Evolutionary conservation across 805 yeast genomes (phyloP).

Genomic region (Saccharomycopsis babjevae): DNA sequence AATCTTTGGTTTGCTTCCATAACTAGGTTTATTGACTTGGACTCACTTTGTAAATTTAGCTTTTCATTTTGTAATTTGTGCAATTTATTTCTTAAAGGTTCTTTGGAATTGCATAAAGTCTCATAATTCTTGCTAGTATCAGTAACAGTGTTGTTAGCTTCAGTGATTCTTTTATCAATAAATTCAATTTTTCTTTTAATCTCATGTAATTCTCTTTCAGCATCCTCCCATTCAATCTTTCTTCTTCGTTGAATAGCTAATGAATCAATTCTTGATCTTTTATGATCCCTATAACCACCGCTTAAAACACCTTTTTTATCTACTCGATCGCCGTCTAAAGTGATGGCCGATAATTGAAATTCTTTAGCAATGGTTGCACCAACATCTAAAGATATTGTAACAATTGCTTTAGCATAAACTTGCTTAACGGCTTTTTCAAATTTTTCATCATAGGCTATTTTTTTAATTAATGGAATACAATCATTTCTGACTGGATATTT

Average conservation of each 20-base stretch:
- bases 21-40: conserved; percentile 28
- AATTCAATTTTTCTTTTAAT: conserved; percentile 30
- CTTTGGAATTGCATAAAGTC: conserved; percentile 30
- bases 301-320: conserved; percentile 75
- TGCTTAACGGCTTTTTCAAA: conserved; percentile 63
- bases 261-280: conserved; percentile 60
- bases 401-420: conserved; percentile 73
- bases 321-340: conserved; percentile 86
- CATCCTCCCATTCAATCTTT: conserved; percentile 35
- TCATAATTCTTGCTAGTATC: conserved; percentile 32
- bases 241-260: conserved; percentile 47
- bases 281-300: conserved; percentile 77
- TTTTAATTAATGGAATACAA: conserved; percentile 69
- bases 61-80: conserved; percentile 34
- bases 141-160: conserved; percentile 36
- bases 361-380: conserved; percentile 59
- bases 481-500: conserved; percentile 51
- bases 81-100: conserved; percentile 34
- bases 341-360: conserved; percentile 62
- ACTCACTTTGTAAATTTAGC: conserved; percentile 35
- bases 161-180: conserved; percentile 44
- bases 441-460: conserved; percentile 50
- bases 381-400: conserved; percentile 55
- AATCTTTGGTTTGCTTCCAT: conserved; percentile 27
- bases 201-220: conserved; percentile 31